Conservation (phyloP, 257 asterid genomes). For the Fraxinus americana region DNA sequence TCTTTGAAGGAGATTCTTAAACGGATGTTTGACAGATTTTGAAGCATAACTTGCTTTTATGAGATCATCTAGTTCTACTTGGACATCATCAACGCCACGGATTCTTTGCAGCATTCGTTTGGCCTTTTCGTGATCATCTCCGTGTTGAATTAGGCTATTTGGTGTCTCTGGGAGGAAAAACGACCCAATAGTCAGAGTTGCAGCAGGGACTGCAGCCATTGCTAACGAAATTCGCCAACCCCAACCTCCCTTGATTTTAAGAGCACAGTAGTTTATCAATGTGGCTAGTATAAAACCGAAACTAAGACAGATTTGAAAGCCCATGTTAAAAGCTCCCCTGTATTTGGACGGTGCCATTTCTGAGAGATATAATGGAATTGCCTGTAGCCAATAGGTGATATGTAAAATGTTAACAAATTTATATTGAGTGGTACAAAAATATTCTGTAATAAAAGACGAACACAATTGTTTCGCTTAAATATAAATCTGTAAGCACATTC, state of each 20-base stretch:
- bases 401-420: too few relatives aligned
- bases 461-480: too few relatives aligned
- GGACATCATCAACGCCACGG: constrained; percentile 51
- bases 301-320: constrained; percentile 45
- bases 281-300: constrained; percentile 49
- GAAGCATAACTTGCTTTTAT: constrained; percentile 45
- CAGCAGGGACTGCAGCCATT: constrained; percentile 41
- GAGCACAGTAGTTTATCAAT: constrained; percentile 46
- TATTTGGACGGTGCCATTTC: constrained; percentile 44
- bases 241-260: constrained; percentile 56
- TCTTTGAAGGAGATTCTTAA: constrained; percentile 25
- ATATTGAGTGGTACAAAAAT: too few relatives aligned
- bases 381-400: neutral
- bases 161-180: constrained; percentile 66
- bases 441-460: too few relatives aligned
- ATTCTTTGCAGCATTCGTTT: constrained; percentile 28
- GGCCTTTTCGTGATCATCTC: constrained; percentile 37
- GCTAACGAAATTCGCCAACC: constrained; percentile 68
- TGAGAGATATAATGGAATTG: constrained; percentile 2
- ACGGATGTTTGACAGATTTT: constrained; percentile 38
- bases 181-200: constrained; percentile 34
- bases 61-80: constrained; percentile 52
- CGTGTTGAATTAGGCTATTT: constrained; percentile 46
- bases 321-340: constrained; percentile 60
- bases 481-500: too few relatives aligned